Evolutionary conservation across 176 grass and related monocot genomes (phyloP), one percentile per base, ranked within the genome.

Genomic region (Oryza glaberrima): DNA sequence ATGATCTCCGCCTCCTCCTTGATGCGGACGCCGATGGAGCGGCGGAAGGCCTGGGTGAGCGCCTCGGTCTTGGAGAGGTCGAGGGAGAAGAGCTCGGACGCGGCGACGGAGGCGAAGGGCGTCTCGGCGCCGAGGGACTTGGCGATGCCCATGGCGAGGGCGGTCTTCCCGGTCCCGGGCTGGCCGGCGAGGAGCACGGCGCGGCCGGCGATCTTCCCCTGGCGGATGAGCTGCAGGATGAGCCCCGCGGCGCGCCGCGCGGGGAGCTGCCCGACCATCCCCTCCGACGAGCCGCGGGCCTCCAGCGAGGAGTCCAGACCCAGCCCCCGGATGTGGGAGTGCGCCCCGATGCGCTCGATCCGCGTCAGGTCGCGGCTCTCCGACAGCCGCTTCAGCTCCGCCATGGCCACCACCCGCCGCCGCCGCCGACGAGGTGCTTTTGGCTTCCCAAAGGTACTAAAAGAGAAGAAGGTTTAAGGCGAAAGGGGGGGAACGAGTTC

Each of bases 1-100:
- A 99, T 99, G 4, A 99, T 96, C 90, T 99, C 96, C 10, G 93
- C 93, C 78, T 99, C 96, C 90, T 99, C 96, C 90, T 99, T 99
- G 83, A 99, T 99, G 68, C 93, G 96, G 19, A 96, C 96, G 70
- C 96, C 96, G 48, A 99, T 96, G 15, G 96, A 66, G 72, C 91
- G 91, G 70, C 96, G 93, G 86, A 94, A 96, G 71, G 91, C 91
- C 86, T 99, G 93, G 15, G 88, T 99, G 67, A 99, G 94, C 22
- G 93, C 93, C 81, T 99, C 93, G 7, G 96, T 96, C 84, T 94
- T 95, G 73, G 96, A 99, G 70, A 99, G 90, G 58, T 98, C 96
- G 45, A 95, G 91, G 23, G 96, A 98, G 86, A 95, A 99, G 65
- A 99, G 83, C 88, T 99, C 93, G 3, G 93, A 99, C 32, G 90